These are phyloP conservation scores for Phytophthora colocasiae DNA, from an alignment of 352 stramenopile genomes.

Conservation along the genomic window DNA sequence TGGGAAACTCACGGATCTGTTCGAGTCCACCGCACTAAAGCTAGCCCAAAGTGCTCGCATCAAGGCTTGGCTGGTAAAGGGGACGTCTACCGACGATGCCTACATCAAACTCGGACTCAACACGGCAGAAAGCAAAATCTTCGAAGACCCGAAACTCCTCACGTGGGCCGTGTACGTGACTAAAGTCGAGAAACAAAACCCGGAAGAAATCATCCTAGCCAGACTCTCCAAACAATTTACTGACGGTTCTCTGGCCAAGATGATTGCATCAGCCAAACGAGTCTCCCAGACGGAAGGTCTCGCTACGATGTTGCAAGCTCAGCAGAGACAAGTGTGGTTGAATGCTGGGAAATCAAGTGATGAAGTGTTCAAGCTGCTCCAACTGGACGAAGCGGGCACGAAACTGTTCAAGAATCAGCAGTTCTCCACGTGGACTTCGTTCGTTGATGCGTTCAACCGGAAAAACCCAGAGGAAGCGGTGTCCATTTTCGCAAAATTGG, in stretches of 20 bases:
- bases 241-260: neutral
- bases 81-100: neutral
- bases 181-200: conserved; percentile 6
- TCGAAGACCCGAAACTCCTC: conserved; percentile 1
- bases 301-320: neutral
- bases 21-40: neutral
- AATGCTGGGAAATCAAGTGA: neutral
- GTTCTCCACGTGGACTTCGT: conserved; percentile 1
- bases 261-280: conserved; percentile 3
- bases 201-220: neutral
- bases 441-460: neutral
- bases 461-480: neutral
- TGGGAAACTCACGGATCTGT: neutral
- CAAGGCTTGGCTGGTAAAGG: neutral
- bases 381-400: neutral
- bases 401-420: conserved; percentile 1
- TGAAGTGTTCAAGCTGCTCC: conserved; percentile 5
- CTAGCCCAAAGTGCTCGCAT: neutral
- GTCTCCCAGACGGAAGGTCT: neutral
- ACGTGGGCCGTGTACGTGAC: conserved; percentile 2
- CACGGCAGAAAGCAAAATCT: neutral
- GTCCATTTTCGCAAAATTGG: conserved; percentile 4
- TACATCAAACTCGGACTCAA: neutral
- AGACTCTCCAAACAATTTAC: neutral
- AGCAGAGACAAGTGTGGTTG: conserved; percentile 6